A percentile compares a stretch with the other conserved stretches of the same genome.
Conservation (phyloP, 768 basidiomycete genomes). For the Dendrothele bispora region DNA sequence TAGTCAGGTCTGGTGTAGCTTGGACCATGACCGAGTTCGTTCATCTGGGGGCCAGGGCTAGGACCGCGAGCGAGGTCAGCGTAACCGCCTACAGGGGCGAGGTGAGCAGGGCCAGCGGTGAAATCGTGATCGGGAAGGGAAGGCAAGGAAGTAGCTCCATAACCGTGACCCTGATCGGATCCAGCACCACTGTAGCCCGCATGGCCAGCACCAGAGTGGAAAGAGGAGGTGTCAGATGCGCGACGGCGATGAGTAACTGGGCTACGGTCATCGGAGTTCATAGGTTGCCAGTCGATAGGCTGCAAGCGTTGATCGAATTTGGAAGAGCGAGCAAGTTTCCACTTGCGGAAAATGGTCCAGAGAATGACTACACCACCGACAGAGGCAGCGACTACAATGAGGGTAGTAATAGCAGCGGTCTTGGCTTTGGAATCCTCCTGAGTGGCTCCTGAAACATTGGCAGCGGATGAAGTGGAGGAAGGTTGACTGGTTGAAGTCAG, state of each 20-base stretch:
- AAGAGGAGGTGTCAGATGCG: constrained; percentile 65
- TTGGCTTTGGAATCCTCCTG: constrained; percentile 29
- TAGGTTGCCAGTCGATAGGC: constrained; percentile 88
- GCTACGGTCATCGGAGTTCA: constrained; percentile 45
- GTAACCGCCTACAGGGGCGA: constrained; percentile 76
- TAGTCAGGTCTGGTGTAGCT: constrained; percentile 49
- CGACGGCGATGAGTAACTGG: constrained; percentile 52
- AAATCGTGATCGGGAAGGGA: constrained; percentile 76
- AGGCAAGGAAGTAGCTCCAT: constrained; percentile 29
- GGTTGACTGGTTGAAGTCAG: constrained; percentile 21
- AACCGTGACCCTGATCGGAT: constrained; percentile 18
- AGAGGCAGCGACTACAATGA: constrained; percentile 70
- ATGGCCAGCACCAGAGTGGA: constrained; percentile 56
- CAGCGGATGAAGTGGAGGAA: constrained; percentile 25
- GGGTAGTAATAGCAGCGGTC: constrained; percentile 51
- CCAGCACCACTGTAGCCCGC: constrained; percentile 18
- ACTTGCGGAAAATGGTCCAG: constrained; percentile 92
- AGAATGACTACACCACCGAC: constrained; percentile 69
- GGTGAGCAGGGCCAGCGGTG: constrained; percentile 55
- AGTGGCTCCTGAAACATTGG: constrained; percentile 25
- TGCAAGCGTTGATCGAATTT: constrained; percentile 83
- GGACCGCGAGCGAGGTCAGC: constrained; percentile 79
- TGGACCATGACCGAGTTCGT: constrained; percentile 48
- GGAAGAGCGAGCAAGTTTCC: constrained; percentile 82
- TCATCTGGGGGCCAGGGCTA: constrained; percentile 68